phyloP scores from a whole-genome alignment of 495 filamentous ascomycete genomes.

The Clavariopsis aquatica region DNA sequence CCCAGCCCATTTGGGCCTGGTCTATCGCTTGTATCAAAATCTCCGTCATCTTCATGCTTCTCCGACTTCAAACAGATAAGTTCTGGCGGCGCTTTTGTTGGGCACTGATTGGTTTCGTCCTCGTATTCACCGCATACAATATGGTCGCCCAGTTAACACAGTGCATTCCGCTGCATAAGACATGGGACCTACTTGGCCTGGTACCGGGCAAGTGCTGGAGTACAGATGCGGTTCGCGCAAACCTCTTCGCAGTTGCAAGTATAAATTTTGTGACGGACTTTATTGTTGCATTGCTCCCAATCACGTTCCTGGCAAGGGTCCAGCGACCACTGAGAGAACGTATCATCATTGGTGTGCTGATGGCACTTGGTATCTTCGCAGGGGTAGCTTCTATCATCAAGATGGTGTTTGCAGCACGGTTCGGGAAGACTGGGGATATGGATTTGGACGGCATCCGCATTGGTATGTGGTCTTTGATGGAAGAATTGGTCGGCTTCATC shows the following conservation, averaged over 20 bases:
- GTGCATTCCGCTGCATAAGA: slow-evolving; percentile 38
- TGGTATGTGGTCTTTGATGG: slow-evolving; percentile 20
- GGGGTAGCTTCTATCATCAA: slow-evolving; percentile 40
- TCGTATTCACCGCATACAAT: slow-evolving; percentile 23
- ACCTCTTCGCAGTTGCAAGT: slow-evolving; percentile 31
- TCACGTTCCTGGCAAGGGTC: slow-evolving; percentile 43
- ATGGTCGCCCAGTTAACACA: slow-evolving; percentile 31
- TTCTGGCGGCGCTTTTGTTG: slow-evolving; percentile 36
- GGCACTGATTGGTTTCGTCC: slow-evolving; percentile 29
- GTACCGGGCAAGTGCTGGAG: slow-evolving; percentile 37
- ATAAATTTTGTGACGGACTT: slow-evolving; percentile 43
- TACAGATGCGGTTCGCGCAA: slow-evolving; percentile 13
- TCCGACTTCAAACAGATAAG: slow-evolving; percentile 37
- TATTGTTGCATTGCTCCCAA: slow-evolving; percentile 40
- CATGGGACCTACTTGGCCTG: slow-evolving; percentile 38
- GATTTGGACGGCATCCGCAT: slow-evolving; percentile 9
- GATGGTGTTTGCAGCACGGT: neutral
- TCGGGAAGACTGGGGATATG: slow-evolving; percentile 1
- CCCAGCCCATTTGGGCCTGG: slow-evolving; percentile 26
- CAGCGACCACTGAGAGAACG: slow-evolving; percentile 42
- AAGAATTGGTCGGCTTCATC: slow-evolving; percentile 20
- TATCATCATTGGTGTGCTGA: slow-evolving; percentile 40
- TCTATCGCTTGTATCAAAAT: slow-evolving; percentile 35
- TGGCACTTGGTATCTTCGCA: slow-evolving; percentile 43
- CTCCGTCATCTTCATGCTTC: slow-evolving; percentile 40